Evolutionary conservation across 495 filamentous ascomycete species (phyloP).

Genomic region (Xylaria sp.): DNA sequence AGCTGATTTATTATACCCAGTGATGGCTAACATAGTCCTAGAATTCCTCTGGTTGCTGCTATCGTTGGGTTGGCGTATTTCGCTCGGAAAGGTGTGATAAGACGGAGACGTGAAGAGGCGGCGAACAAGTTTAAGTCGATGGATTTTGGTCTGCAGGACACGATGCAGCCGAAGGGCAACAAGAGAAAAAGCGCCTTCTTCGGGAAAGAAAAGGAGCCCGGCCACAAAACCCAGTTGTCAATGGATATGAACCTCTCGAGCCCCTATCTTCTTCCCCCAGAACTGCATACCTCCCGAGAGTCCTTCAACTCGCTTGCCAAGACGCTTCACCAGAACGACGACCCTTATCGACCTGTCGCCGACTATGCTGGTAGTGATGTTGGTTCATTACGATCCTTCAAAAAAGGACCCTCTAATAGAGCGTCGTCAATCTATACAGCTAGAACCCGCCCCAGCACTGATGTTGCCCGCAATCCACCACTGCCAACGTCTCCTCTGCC

Average conservation of each 20-base stretch:
- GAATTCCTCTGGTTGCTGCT: slow-evolving; percentile 77
- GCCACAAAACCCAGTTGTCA: slow-evolving; percentile 73
- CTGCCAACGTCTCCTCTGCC: slow-evolving; percentile 38
- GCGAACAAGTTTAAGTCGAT: slow-evolving; percentile 90
- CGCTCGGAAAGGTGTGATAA: slow-evolving; percentile 77
- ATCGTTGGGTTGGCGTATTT: slow-evolving; percentile 74
- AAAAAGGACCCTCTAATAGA: slow-evolving; percentile 57
- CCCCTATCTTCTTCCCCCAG: slow-evolving; percentile 90
- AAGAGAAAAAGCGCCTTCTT: slow-evolving; percentile 55
- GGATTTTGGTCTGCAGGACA: slow-evolving; percentile 83
- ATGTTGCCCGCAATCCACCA: slow-evolving; percentile 25
- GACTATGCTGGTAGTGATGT: slow-evolving; percentile 65
- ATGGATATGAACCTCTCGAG: slow-evolving; percentile 81
- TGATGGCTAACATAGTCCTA: slow-evolving; percentile 50
- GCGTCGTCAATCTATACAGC: slow-evolving; percentile 67
- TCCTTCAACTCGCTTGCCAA: slow-evolving; percentile 86
- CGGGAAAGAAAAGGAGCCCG: slow-evolving; percentile 56
- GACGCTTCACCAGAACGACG: slow-evolving; percentile 70
- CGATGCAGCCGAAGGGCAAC: slow-evolving; percentile 38
- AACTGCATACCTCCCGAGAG: slow-evolving; percentile 76
- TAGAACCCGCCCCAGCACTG: slow-evolving; percentile 43
- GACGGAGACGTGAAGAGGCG: slow-evolving; percentile 76
- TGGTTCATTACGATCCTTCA: slow-evolving; percentile 63
- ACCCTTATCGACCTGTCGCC: slow-evolving; percentile 81
- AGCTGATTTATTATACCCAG: background rate